phyloP scores from a whole-genome alignment of 1,284 basidiomycete species.

The Ceratobasidium sp. region DNA sequence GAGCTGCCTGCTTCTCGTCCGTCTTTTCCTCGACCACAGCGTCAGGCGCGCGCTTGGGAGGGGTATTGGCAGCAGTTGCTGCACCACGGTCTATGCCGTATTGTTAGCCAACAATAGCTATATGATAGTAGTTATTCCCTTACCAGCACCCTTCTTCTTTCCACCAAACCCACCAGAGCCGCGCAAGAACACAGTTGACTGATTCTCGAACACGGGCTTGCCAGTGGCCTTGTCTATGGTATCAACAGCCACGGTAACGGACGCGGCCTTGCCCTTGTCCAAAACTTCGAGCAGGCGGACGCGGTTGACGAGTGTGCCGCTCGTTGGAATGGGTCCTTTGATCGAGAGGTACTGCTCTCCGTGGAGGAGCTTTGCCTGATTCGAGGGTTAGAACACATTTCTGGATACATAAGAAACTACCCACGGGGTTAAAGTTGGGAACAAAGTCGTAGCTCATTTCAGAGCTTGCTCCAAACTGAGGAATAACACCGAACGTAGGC shows the following conservation, averaged over 20 bases:
- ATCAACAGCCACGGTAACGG: constrained; percentile 79
- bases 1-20: constrained; percentile 76
- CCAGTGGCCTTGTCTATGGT: constrained; percentile 83
- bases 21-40: constrained; percentile 89
- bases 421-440: constrained; percentile 91
- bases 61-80: constrained; percentile 82
- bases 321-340: constrained; percentile 86
- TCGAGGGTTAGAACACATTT: constrained; percentile 16
- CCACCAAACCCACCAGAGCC: constrained; percentile 96
- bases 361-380: constrained; percentile 91
- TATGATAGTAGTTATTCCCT: constrained; percentile 42
- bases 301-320: constrained; percentile 81
- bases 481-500: constrained; percentile 95
- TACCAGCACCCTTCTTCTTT: constrained; percentile 81
- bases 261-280: constrained; percentile 92
- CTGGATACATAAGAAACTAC: constrained; percentile 22
- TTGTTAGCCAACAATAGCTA: constrained; percentile 9
- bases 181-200: constrained; percentile 91
- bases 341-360: constrained; percentile 96
- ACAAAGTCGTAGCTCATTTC: constrained; percentile 79
- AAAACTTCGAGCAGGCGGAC: constrained; percentile 78
- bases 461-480: constrained; percentile 81
- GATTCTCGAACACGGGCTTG: constrained; percentile 88
- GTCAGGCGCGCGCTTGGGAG: constrained; percentile 85
- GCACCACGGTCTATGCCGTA: constrained; percentile 78